Base-by-base conservation (phyloP, 1,284 basidiomycete genomes). In the Trichosporon coremiiforme region DNA sequence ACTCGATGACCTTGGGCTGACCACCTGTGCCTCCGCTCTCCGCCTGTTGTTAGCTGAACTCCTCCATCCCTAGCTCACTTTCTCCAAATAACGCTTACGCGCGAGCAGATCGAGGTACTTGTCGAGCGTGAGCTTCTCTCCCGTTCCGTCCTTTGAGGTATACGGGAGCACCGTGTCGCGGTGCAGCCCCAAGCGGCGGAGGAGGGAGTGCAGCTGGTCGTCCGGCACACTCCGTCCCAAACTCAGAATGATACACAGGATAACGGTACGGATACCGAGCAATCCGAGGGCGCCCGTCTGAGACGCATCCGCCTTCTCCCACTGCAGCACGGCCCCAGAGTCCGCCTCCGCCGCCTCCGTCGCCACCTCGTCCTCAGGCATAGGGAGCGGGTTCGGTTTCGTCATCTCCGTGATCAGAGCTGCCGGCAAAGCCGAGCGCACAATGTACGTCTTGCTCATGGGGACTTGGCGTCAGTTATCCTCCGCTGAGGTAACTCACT, bases 191-290 rank as follows among this genome's bases (percentile, higher is more conserved):
- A 83, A 70, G 31, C 80, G 77, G 12, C 74, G 70, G 3, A 82
- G 74, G 8, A 78, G 70, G 10, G 75, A 71, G 69, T 78, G 75
- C 8, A 80, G 75, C 5, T 77, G 64, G 36, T 78, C 77, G 71
- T 83, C 82, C 4, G 68, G 38, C 15, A 80, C 71, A n/a, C 73
- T 71, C 31, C 81, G 70, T 12, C 79, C 78, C 33, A 72, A 66
- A 17, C 74, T 74, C 66, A 84, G 73, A 57, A 84, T 74, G n/a
- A 82, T 67, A 25, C 75, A 78, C 45, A 84, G 71, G 62, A 84
- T 79, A n/a, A 83, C 73, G 33, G 79, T 81, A 6, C 82, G 71
- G 35, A 84, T 75, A 1, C 83, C 83, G 33, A 83, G 65, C 45
- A 82, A 55, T 5, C 73, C 81, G 9, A 82, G 71, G 65, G 76